Evolutionary conservation across 2,329 filamentous ascomycete species (phyloP).

Genomic region (Mariannaea sp.): DNA sequence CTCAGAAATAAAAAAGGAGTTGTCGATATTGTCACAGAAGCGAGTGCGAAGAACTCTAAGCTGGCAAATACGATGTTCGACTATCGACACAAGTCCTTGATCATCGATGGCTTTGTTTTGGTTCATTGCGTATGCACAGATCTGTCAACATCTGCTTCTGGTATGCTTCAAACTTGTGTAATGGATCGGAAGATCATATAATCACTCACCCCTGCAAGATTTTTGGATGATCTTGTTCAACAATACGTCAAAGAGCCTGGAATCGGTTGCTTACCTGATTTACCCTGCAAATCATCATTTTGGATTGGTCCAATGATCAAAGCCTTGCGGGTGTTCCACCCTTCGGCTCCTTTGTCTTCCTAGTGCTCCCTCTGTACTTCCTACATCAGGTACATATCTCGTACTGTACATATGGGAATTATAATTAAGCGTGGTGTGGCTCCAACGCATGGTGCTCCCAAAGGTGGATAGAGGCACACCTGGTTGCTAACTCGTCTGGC

Average conservation of each 20-base stretch:
- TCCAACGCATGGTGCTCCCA: background rate
- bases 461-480: conserved; percentile 5
- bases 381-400: conserved; percentile 3
- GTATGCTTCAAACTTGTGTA: no score
- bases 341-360: background rate
- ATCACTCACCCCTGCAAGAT: background rate
- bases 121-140: no score
- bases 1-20: no score
- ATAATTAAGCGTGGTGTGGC: background rate
- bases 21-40: no score
- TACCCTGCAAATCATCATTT: conserved; percentile 4
- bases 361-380: background rate
- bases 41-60: no score
- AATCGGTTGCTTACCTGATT: background rate
- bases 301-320: background rate
- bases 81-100: no score
- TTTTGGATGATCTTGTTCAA: background rate
- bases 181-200: background rate
- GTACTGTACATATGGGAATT: no score
- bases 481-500: conserved; percentile 18
- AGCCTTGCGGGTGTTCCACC: conserved; percentile 2
- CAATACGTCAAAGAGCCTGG: background rate
- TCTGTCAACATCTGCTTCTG: background rate
- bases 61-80: no score
- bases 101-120: no score